phyloP scores from a whole-genome alignment of 305 asterid genomes.

The Striga hermonthica region DNA sequence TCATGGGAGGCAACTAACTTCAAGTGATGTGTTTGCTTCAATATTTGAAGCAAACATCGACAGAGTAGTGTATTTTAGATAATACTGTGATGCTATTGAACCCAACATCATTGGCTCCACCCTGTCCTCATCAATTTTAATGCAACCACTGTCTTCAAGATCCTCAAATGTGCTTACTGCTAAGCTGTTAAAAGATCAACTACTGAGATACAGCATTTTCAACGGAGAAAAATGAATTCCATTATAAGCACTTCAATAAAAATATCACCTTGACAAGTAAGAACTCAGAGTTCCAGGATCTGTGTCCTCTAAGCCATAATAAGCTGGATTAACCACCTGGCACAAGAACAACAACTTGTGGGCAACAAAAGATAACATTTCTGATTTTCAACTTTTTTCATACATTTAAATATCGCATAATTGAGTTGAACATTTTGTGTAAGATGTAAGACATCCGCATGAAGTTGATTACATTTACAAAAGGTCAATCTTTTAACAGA shows the following conservation, averaged over 20 bases:
- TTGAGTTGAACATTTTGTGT: slow-evolving; percentile 10
- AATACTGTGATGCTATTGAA: slow-evolving; percentile 90
- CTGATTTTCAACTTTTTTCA: slow-evolving; percentile 7
- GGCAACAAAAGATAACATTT: neutral
- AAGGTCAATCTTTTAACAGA: slow-evolving; percentile 22
- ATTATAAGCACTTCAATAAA: slow-evolving; percentile 28
- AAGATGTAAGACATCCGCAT: slow-evolving; percentile 22
- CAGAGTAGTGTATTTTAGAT: slow-evolving; percentile 84
- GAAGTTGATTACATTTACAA: slow-evolving; percentile 1
- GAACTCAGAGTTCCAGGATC: slow-evolving; percentile 79
- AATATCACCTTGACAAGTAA: slow-evolving; percentile 78
- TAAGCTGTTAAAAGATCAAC: slow-evolving; percentile 51
- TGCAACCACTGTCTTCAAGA: slow-evolving; percentile 96
- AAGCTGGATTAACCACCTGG: slow-evolving; percentile 92
- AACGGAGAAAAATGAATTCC: slow-evolving; percentile 20
- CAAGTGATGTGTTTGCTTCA: slow-evolving; percentile 87
- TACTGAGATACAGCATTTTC: slow-evolving; percentile 21
- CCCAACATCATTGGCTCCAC: slow-evolving; percentile 98
- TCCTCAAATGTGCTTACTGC: slow-evolving; percentile 85
- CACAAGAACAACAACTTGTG: slow-evolving; percentile 25
- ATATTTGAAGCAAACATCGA: slow-evolving; percentile 96
- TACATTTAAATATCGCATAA: slow-evolving; percentile 16
- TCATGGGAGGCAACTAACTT: slow-evolving; percentile 51
- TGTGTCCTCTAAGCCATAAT: slow-evolving; percentile 82
- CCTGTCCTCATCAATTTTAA: slow-evolving; percentile 71